phyloP scores from a whole-genome alignment of 768 basidiomycete species.

The Leccinum fibrillosum region DNA sequence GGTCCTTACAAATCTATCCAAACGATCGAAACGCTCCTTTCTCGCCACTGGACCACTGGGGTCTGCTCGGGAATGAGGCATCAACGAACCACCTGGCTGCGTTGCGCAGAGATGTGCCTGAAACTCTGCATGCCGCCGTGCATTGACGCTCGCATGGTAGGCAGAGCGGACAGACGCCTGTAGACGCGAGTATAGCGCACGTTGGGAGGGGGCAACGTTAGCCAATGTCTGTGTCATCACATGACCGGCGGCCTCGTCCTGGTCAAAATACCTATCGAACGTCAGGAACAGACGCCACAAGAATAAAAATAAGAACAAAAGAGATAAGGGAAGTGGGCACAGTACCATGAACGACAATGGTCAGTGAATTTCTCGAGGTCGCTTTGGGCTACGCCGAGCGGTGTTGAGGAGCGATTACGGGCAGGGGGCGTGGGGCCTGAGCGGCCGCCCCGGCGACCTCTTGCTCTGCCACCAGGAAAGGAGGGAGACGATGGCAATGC shows the following conservation, averaged over 20 bases:
- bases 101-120: constrained; percentile 80
- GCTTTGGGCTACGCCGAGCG: constrained; percentile 57
- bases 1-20: constrained; percentile 69
- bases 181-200: constrained; percentile 80
- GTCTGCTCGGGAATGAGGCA: constrained; percentile 68
- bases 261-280: constrained; percentile 70
- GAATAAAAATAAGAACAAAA: not conserved
- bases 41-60: constrained; percentile 60
- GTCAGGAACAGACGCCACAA: constrained; percentile 5
- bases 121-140: constrained; percentile 77
- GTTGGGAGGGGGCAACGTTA: constrained; percentile 76
- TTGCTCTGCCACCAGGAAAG: constrained; percentile 45
- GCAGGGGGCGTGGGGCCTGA: constrained; percentile 48
- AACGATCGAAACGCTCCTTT: constrained; percentile 74
- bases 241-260: constrained; percentile 74
- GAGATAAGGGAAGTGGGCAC: not conserved
- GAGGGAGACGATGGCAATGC: constrained; percentile 60
- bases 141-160: constrained; percentile 78
- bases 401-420: constrained; percentile 67
- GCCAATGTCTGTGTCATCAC: constrained; percentile 81
- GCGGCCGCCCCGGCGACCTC: constrained; percentile 46
- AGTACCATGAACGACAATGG: constrained; percentile 74
- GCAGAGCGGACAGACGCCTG: constrained; percentile 85
- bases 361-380: constrained; percentile 80
- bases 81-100: constrained; percentile 74